A percentile compares a stretch with the other conserved stretches of the same genome.
phyloP scores from a whole-genome alignment of 768 basidiomycete species.

The Pleurotus giganteus region DNA sequence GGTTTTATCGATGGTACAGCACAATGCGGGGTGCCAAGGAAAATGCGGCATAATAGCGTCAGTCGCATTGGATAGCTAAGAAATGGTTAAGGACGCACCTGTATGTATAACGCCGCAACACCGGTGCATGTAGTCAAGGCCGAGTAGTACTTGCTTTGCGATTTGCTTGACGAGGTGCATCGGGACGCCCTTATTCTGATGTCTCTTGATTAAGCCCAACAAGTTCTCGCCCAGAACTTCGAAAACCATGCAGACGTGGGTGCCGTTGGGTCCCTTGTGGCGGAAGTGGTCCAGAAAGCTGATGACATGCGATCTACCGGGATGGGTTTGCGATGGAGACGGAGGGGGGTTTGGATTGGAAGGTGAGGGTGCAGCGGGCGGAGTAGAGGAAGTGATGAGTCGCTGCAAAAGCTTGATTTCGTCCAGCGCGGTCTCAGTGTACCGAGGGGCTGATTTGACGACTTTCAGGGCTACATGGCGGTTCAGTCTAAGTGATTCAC shows the following conservation, averaged over 20 bases:
- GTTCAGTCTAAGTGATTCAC: slow-evolving; percentile 59
- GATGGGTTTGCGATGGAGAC: slow-evolving; percentile 68
- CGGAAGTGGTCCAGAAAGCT: slow-evolving; percentile 97
- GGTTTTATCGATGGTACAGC: not conserved
- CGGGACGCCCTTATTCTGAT: slow-evolving; percentile 97
- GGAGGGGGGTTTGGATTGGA: slow-evolving; percentile 49
- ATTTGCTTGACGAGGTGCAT: slow-evolving; percentile 93
- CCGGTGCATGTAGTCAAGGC: slow-evolving; percentile 96
- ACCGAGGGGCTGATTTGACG: slow-evolving; percentile 95
- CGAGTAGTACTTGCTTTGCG: slow-evolving; percentile 92
- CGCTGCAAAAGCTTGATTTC: slow-evolving; percentile 98
- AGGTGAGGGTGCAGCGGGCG: slow-evolving; percentile 45
- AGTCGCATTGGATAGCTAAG: not conserved
- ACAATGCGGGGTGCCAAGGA: not conserved
- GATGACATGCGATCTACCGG: slow-evolving; percentile 93
- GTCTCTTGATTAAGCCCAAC: slow-evolving; percentile 93
- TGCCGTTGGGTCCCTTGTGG: slow-evolving; percentile 95
- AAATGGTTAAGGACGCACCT: slow-evolving; percentile 36
- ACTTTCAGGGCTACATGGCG: slow-evolving; percentile 99
- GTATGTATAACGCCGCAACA: slow-evolving; percentile 98
- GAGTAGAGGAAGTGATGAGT: slow-evolving; percentile 80
- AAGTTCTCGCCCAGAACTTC: slow-evolving; percentile 98
- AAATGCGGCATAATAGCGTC: not conserved
- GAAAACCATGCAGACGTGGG: slow-evolving; percentile 99
- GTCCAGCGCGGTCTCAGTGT: slow-evolving; percentile 97